Percentiles rank a stretch among this genome's conserved stretches.
phyloP scores from a whole-genome alignment of 2,329 filamentous ascomycete genomes.

The Tolypocladium nubicola region DNA sequence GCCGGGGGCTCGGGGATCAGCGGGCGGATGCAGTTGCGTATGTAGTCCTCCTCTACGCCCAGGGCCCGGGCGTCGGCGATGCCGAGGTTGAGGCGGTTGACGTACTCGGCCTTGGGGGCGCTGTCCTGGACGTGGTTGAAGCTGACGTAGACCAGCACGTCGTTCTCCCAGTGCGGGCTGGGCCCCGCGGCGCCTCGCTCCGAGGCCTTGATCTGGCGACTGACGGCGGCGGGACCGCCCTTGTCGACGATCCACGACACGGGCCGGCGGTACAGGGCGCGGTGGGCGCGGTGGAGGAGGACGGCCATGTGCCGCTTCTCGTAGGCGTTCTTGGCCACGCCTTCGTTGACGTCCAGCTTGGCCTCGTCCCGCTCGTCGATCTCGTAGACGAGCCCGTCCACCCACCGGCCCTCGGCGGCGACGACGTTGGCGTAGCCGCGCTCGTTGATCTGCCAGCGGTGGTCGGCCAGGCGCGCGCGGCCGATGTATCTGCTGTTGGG shows the following conservation, averaged over 20 bases:
- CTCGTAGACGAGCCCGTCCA: constrained; percentile 31
- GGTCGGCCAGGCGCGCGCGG: constrained; percentile 23
- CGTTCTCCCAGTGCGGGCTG: constrained; percentile 13
- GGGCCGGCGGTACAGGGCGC: constrained; percentile 23
- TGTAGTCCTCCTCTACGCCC: constrained; percentile 23
- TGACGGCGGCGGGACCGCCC: constrained; percentile 20
- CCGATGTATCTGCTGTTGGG: constrained; percentile 29
- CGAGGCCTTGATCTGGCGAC: constrained; percentile 9
- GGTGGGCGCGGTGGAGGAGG: constrained; percentile 19
- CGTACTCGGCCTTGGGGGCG: constrained; percentile 26
- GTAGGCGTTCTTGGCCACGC: constrained; percentile 28
- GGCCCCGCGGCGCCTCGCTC: constrained; percentile 4
- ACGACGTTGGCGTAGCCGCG: constrained; percentile 34
- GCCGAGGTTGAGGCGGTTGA: constrained; percentile 27
- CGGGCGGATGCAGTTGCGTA: constrained; percentile 24
- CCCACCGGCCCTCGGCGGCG: constrained; percentile 19
- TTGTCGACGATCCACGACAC: constrained; percentile 26
- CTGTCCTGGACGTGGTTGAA: constrained; percentile 20
- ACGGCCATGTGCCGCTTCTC: constrained; percentile 23
- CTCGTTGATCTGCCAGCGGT: constrained; percentile 36
- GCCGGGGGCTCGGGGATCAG: constrained; percentile 17
- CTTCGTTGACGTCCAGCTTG: constrained; percentile 28
- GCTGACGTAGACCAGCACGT: constrained; percentile 31
- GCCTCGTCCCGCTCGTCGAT: constrained; percentile 25
- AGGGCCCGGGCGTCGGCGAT: constrained; percentile 23